phyloP scores from a whole-genome alignment of 2,329 filamentous ascomycete species.

The Fusarium avenaceum region DNA sequence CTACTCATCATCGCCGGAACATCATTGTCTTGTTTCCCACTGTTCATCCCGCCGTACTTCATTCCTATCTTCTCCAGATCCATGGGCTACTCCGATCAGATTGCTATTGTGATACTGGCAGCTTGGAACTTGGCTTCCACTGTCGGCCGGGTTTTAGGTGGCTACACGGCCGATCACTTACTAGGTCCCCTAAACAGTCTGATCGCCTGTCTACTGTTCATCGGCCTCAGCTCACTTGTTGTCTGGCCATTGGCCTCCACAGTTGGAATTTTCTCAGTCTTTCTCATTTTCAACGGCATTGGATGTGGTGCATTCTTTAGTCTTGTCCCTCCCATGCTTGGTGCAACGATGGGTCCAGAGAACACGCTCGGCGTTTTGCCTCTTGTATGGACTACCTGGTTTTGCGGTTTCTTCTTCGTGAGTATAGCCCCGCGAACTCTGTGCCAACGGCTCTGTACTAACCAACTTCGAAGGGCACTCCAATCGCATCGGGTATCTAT shows the following conservation, averaged over 20 bases:
- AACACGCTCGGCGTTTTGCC: conserved; percentile 46
- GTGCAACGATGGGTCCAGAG: conserved; percentile 45
- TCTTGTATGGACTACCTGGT: conserved; percentile 51
- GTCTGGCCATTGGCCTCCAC: conserved; percentile 49
- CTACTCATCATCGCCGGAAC: conserved; percentile 44
- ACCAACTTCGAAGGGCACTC: conserved; percentile 29
- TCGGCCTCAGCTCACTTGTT: conserved; percentile 47
- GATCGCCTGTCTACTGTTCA: conserved; percentile 45
- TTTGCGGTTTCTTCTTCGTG: conserved; percentile 51
- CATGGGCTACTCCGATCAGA: conserved; percentile 46
- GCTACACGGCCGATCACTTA: conserved; percentile 45
- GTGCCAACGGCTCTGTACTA: neutral
- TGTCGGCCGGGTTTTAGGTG: conserved; percentile 45
- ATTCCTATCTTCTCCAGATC: conserved; percentile 46
- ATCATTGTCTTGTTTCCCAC: conserved; percentile 47
- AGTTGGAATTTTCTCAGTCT: conserved; percentile 42
- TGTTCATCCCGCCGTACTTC: conserved; percentile 48
- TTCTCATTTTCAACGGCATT: conserved; percentile 48
- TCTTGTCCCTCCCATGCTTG: conserved; percentile 48
- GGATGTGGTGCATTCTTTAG: conserved; percentile 52
- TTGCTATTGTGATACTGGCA: conserved; percentile 43
- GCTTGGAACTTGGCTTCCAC: conserved; percentile 52
- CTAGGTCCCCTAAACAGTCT: conserved; percentile 50
- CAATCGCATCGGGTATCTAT: conserved; percentile 45
- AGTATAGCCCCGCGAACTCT: accelerated